These are phyloP conservation scores for Tulasnella sp. DNA, from an alignment of 768 basidiomycete genomes.

Conservation along the genomic window DNA sequence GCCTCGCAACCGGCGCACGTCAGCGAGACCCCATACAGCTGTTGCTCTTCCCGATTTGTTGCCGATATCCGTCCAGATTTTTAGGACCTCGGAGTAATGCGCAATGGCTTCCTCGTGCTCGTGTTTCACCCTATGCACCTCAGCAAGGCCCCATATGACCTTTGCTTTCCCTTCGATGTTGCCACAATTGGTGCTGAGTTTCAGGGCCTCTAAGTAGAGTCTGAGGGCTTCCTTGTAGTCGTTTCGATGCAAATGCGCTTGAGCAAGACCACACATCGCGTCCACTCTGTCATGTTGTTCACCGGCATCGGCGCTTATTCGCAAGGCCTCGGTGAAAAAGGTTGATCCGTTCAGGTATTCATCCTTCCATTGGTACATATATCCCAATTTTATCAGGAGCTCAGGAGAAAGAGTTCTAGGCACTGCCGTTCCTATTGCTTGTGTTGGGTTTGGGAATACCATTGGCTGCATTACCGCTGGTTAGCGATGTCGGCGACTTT, in stretches of 20 bases:
- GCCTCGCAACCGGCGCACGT: not conserved
- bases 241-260: not conserved
- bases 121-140: not conserved
- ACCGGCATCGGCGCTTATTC: not conserved
- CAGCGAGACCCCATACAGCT: not conserved
- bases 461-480: not conserved
- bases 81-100: not conserved
- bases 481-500: not conserved
- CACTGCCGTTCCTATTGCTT: not conserved
- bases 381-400: not conserved
- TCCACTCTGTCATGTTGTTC: not conserved
- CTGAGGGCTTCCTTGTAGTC: not conserved
- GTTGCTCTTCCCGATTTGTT: not conserved
- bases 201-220: not conserved
- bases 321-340: not conserved
- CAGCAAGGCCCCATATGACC: not conserved
- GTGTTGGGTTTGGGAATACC: not conserved
- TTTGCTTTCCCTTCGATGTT: not conserved
- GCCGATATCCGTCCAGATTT: too few species aligned
- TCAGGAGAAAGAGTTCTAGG: not conserved
- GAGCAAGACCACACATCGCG: not conserved
- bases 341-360: not conserved
- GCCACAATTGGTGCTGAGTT: not conserved
- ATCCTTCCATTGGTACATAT: not conserved
- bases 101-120: not conserved